A percentile compares a stretch with the other conserved stretches of the same genome.
These are phyloP conservation scores for Colletotrichum tanaceti DNA, from an alignment of 2,329 filamentous ascomycete species.

Conservation along the genomic window DNA sequence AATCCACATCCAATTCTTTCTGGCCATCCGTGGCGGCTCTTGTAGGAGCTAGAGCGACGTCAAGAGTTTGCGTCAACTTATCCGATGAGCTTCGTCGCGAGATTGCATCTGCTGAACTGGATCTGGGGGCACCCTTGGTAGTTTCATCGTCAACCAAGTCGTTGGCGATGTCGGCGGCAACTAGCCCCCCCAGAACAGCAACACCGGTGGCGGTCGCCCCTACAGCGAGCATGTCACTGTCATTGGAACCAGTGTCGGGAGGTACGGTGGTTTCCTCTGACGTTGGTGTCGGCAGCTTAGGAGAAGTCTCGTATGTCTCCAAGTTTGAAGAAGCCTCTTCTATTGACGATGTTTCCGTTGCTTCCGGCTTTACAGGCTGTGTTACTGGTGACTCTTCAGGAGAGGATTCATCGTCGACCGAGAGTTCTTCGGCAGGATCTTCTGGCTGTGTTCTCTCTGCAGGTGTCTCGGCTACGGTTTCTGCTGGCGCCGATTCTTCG, in stretches of 20 bases:
- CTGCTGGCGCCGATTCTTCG: background rate
- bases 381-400: constrained; percentile 3
- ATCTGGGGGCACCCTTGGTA: background rate
- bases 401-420: background rate
- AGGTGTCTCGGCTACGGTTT: background rate
- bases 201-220: constrained; percentile 22
- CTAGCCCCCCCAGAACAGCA: constrained; percentile 14
- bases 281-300: background rate
- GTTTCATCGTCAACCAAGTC: constrained; percentile 15
- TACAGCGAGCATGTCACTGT: background rate
- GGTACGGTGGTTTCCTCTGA: background rate
- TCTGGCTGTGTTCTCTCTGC: background rate
- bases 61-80: constrained; percentile 39
- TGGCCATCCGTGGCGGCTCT: background rate
- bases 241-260: background rate
- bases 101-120: background rate
- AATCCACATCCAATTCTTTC: constrained; percentile 28
- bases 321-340: background rate
- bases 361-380: background rate
- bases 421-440: background rate
- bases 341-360: background rate
- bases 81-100: constrained; percentile 34
- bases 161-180: constrained; percentile 6
- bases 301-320: no score
- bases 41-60: background rate